phyloP scores from a whole-genome alignment of 1,284 basidiomycete genomes.

The Leucoagaricus sp. region DNA sequence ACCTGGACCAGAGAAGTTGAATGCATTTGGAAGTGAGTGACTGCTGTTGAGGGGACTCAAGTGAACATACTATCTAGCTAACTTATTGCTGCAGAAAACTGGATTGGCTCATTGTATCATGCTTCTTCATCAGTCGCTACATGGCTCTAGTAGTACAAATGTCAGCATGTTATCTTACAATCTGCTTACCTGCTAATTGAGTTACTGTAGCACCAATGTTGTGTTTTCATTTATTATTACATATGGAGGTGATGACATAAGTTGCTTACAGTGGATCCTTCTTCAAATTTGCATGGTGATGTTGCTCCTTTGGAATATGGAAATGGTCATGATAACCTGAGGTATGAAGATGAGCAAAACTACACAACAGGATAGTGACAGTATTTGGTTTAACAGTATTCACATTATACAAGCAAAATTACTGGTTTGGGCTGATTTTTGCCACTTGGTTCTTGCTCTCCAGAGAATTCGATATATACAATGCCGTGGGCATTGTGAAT shows the following conservation, averaged over 20 bases:
- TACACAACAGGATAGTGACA: too few species aligned
- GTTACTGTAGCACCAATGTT: neutral
- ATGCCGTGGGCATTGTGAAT: neutral
- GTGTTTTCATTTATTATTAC: neutral
- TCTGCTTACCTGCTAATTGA: neutral
- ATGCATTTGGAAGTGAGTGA: neutral
- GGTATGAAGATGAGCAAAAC: neutral
- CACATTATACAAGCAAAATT: neutral
- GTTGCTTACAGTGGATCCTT: neutral
- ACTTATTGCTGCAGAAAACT: neutral
- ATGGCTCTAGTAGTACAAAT: neutral
- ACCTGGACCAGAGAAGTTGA: neutral
- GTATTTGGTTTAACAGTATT: neutral
- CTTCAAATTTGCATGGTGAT: neutral
- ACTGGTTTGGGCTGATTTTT: neutral
- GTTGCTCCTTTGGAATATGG: constrained; percentile 1
- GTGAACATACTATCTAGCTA: neutral
- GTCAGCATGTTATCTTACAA: too few species aligned
- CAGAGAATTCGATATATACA: neutral
- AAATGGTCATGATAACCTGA: neutral
- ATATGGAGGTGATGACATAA: too few species aligned
- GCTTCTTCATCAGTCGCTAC: neutral
- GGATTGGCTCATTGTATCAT: neutral
- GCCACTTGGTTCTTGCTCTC: neutral
- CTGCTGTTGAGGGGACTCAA: too few species aligned